Percentiles rank a stretch among this genome's conserved stretches.
These are phyloP conservation scores for Cucumis melo DNA, from an alignment of 306 rosid species.

Conservation along the genomic window DNA sequence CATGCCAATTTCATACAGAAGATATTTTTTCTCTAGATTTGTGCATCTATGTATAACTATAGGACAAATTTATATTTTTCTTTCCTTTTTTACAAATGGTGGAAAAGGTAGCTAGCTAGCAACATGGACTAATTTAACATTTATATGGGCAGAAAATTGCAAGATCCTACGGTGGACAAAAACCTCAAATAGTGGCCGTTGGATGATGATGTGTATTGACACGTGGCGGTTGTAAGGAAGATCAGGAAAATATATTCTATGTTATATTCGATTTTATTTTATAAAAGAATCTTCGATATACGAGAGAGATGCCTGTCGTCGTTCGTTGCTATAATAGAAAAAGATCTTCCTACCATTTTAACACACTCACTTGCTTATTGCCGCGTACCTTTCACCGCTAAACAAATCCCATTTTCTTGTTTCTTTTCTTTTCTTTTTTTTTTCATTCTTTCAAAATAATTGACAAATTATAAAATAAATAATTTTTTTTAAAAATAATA, in stretches of 20 bases:
- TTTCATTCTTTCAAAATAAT: too few relatives aligned
- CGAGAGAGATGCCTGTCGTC: neutral
- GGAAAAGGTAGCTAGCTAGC: too few relatives aligned
- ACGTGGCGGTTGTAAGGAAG: neutral
- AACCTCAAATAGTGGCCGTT: neutral
- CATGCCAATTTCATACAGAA: too few relatives aligned
- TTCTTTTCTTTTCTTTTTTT: too few relatives aligned
- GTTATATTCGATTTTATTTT: neutral
- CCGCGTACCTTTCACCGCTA: neutral
- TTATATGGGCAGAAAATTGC: neutral
- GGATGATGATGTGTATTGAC: neutral
- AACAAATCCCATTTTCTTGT: neutral
- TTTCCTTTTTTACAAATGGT: too few relatives aligned
- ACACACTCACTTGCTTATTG: neutral
- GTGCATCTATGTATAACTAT: too few relatives aligned
- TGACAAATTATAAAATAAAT: neutral
- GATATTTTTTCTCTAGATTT: too few relatives aligned
- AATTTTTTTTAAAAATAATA: too few relatives aligned
- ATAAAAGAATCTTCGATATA: neutral
- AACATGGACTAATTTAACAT: too few relatives aligned
- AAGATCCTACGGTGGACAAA: neutral
- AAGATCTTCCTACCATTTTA: neutral
- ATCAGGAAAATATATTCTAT: neutral
- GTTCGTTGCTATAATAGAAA: neutral
- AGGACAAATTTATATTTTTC: too few relatives aligned